Conservation (phyloP, 345 rosid species). For the Laguncularia racemosa region DNA sequence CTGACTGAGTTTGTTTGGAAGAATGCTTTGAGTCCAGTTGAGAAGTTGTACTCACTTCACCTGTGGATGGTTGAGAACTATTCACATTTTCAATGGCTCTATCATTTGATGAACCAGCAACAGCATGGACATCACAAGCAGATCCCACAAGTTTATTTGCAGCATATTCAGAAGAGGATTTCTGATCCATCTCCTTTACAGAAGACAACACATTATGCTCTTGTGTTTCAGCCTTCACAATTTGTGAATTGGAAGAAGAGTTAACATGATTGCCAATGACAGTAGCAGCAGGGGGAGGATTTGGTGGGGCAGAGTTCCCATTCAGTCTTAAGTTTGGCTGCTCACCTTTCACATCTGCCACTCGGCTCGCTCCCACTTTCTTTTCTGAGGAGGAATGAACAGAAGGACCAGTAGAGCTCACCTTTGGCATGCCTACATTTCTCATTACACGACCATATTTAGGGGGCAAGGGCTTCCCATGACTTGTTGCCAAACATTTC, state of each 20-base stretch:
- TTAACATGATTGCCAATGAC: slow-evolving; percentile 13
- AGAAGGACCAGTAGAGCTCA: slow-evolving; percentile 33
- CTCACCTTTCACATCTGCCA: slow-evolving; percentile 30
- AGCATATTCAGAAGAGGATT: slow-evolving; percentile 15
- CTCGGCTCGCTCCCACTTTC: slow-evolving; percentile 30
- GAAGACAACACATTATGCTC: slow-evolving; percentile 12
- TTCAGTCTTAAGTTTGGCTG: slow-evolving; percentile 35
- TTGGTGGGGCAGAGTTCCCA: slow-evolving; percentile 29
- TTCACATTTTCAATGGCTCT: slow-evolving; percentile 17
- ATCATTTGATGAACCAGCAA: slow-evolving; percentile 20
- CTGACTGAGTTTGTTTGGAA: slow-evolving; percentile 8
- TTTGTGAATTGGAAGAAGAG: slow-evolving; percentile 23
- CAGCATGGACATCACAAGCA: slow-evolving; percentile 14
- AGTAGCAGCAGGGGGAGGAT: slow-evolving; percentile 23
- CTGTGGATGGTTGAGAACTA: slow-evolving; percentile 17
- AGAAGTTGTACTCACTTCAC: slow-evolving; percentile 7
- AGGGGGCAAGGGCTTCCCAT: slow-evolving; percentile 86
- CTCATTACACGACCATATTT: slow-evolving; percentile 84
- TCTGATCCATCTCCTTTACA: slow-evolving; percentile 20
- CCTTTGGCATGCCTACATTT: slow-evolving; percentile 42
- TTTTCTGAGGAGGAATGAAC: slow-evolving; percentile 47
- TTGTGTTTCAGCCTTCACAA: slow-evolving; percentile 17
- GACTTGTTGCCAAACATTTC: slow-evolving; percentile 55
- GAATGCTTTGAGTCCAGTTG: slow-evolving; percentile 18
- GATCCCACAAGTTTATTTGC: slow-evolving; percentile 12